Base-by-base conservation (phyloP, 768 basidiomycete species). In the Solioccasus polychromus region DNA sequence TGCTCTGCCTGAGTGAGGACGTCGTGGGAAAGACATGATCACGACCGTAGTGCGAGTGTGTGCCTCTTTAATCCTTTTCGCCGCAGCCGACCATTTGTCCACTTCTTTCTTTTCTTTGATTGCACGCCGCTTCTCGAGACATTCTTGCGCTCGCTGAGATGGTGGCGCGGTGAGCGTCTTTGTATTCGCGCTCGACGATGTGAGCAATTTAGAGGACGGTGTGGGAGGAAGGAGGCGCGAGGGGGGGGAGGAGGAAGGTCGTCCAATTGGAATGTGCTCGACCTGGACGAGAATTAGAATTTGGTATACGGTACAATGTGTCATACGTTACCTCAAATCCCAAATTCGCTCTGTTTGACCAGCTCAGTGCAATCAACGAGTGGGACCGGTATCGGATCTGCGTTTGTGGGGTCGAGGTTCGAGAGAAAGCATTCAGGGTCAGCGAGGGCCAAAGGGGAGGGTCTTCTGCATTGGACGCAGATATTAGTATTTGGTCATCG, bases 81-180 rank as follows among this genome's bases (percentile, higher is more conserved):
- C 95, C 3, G 91, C 88, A 5, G 80, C 82, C 22, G 80, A 80
- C 96, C 95, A 98, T 71, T 95, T 96, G 52, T 88, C 82, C 2
- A 95, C 86, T 63, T 97, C 94, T n/a, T 51, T 80, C 77, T 62
- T 90, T 92, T 4, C 93, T 97, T 66, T 88, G 79, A 57, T 93
- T 92, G 61, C 95, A 96, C 0, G 95, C 95, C 8, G 93, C 95
- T 61, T 92, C 84, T 96, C 92, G 1, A 97, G 70, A 35, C 88
- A 83, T 50, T 96, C 93, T 63, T 96, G 90, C 0, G 85, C 79
- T 25, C 92, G 79, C 18, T 85, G 83, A 8, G 92, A 92, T 0
- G 98, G 71, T 0, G 95, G 95, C 0, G 90, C 91, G 4, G 90
- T 69, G 6, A 95, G 73, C 0, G 85, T 73, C 50, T 77, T 75